phyloP scores from a whole-genome alignment of 1,284 basidiomycete genomes.

The Ustilago curta region DNA sequence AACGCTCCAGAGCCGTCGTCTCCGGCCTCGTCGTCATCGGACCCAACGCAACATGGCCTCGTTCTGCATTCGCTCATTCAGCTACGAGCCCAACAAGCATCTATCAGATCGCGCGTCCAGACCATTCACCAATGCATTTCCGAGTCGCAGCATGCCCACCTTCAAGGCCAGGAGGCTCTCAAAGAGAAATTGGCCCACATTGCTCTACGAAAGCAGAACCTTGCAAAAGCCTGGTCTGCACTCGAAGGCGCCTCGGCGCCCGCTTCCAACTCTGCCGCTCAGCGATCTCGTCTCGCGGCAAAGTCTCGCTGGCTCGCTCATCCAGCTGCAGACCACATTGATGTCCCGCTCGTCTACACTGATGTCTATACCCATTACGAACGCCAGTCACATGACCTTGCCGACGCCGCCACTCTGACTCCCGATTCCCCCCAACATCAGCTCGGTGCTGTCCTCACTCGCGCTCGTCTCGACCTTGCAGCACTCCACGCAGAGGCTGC shows the following conservation, averaged over 20 bases:
- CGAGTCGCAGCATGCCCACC: slow-evolving; percentile 30
- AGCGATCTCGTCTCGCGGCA: slow-evolving; percentile 30
- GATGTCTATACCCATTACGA: slow-evolving; percentile 48
- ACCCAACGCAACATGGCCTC: slow-evolving; percentile 7
- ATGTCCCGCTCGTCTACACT: slow-evolving; percentile 24
- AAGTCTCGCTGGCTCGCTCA: slow-evolving; percentile 42
- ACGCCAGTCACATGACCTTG: slow-evolving; percentile 15
- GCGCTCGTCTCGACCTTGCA: slow-evolving; percentile 18
- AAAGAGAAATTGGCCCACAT: slow-evolving; percentile 29
- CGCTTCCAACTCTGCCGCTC: slow-evolving; percentile 15
- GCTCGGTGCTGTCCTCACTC: slow-evolving; percentile 32
- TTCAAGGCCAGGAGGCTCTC: slow-evolving; percentile 23
- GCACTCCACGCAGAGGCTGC: slow-evolving; percentile 26
- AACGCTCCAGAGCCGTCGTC: slow-evolving; percentile 11
- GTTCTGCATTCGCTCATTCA: slow-evolving; percentile 23
- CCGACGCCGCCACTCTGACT: not conserved
- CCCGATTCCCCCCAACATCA: slow-evolving; percentile 17
- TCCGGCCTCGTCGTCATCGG: slow-evolving; percentile 4
- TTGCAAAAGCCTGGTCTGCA: slow-evolving; percentile 50
- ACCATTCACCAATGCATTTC: slow-evolving; percentile 37
- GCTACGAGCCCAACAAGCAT: slow-evolving; percentile 26
- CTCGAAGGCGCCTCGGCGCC: slow-evolving; percentile 39
- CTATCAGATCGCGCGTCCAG: slow-evolving; percentile 28
- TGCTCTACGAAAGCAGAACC: slow-evolving; percentile 38
- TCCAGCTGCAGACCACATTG: slow-evolving; percentile 34